A percentile compares a stretch with the other conserved stretches of the same genome.
phyloP scores from a whole-genome alignment of 805 yeast species.

The Naumovozyma castellii region DNA sequence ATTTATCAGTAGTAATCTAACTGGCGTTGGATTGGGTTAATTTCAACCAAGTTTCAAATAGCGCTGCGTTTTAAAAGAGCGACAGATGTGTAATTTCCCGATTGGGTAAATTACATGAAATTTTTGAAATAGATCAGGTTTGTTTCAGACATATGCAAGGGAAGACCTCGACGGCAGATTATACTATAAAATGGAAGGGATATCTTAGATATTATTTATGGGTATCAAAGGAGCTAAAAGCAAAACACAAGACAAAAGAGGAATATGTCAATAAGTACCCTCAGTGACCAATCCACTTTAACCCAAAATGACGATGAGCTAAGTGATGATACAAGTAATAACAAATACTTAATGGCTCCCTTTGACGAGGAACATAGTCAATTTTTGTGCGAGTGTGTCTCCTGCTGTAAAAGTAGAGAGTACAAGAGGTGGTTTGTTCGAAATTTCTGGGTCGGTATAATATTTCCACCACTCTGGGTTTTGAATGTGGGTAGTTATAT shows the following conservation, averaged over 20 bases:
- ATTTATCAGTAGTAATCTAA: background rate
- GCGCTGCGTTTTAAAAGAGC: constrained; percentile 5
- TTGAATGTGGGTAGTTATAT: constrained; percentile 10
- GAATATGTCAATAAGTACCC: too few relatives aligned
- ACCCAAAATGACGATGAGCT: background rate
- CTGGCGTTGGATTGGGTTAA: background rate
- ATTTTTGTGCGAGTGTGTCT: constrained; percentile 18
- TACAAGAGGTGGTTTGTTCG: constrained; percentile 5
- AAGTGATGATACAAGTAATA: background rate
- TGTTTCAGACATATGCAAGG: background rate
- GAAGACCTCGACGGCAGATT: background rate
- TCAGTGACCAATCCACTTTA: background rate
- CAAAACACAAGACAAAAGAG: too few relatives aligned
- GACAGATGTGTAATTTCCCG: constrained; percentile 7
- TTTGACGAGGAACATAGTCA: constrained; percentile 8
- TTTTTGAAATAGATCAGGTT: background rate
- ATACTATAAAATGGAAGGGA: too few relatives aligned
- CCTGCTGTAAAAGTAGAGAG: constrained; percentile 11
- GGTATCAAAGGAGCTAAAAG: too few relatives aligned
- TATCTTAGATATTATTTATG: too few relatives aligned
- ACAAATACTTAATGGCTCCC: constrained; percentile 10
- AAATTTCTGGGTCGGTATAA: constrained; percentile 17
- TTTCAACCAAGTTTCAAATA: too few relatives aligned
- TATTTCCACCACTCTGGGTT: constrained; percentile 20
- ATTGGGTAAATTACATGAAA: constrained; percentile 4